phyloP scores from a whole-genome alignment of 108 stramenopile genomes.

The Stephanodiscus minutulus region DNA sequence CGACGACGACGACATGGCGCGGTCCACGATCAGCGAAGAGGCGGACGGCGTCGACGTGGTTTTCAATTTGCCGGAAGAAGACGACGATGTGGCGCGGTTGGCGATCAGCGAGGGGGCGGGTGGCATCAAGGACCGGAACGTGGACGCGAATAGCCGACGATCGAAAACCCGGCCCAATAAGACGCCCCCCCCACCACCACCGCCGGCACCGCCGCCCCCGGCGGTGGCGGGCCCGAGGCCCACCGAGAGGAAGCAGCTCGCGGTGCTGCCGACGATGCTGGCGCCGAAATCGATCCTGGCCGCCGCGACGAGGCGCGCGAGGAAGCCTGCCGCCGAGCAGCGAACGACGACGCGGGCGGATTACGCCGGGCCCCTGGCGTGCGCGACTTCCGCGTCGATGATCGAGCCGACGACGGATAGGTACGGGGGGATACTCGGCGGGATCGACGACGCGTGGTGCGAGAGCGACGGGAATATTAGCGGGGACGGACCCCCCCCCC shows the following conservation, averaged over 20 bases:
- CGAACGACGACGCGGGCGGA: neutral
- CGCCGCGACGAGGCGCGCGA: neutral
- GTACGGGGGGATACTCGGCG: conserved; percentile 13
- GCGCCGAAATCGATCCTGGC: neutral
- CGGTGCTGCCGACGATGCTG: neutral
- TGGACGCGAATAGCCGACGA: neutral
- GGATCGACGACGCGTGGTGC: too few species aligned
- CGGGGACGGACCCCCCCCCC: neutral
- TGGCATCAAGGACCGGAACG: neutral
- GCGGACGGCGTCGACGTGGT: too few species aligned
- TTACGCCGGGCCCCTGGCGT: conserved; percentile 11
- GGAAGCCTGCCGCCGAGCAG: neutral
- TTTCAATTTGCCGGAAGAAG: too few species aligned
- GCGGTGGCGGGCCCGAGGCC: neutral
- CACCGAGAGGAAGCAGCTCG: conserved; percentile 3
- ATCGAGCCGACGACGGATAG: conserved; percentile 15
- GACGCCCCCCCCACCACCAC: neutral
- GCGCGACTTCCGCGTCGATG: conserved; percentile 14
- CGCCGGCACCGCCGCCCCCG: neutral
- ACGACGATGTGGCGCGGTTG: too few species aligned
- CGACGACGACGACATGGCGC: too few species aligned
- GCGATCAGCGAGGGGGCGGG: neutral
- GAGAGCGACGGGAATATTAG: neutral
- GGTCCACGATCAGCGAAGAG: neutral
- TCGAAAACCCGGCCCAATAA: neutral